Conservation (phyloP, 768 basidiomycete species). For the Arthromyces matolae region DNA sequence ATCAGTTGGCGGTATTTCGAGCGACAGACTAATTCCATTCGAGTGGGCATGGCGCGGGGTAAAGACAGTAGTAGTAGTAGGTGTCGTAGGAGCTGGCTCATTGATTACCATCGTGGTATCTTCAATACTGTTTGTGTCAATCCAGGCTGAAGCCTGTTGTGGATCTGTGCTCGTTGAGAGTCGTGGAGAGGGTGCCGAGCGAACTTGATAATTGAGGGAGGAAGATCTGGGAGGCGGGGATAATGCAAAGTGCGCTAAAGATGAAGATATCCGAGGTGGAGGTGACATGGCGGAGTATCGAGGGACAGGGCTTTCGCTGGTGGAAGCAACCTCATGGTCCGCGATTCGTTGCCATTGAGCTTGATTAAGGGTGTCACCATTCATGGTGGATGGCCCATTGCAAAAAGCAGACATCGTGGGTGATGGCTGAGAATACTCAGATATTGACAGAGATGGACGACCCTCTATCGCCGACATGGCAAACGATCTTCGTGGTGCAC, state of each 20-base stretch:
- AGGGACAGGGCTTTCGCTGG: constrained; percentile 26
- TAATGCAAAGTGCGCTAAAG: constrained; percentile 51
- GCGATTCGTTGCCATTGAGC: constrained; percentile 23
- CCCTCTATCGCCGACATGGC: constrained; percentile 46
- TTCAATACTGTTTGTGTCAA: too few relatives aligned
- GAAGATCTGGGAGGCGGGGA: constrained; percentile 51
- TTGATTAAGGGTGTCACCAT: constrained; percentile 22
- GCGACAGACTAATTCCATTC: constrained; percentile 26
- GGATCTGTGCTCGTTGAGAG: constrained; percentile 18
- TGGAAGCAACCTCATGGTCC: constrained; percentile 19
- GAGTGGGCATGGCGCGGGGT: constrained; percentile 28
- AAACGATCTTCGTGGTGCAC: constrained; percentile 41
- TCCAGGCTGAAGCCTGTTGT: constrained; percentile 11
- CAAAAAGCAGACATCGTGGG: constrained; percentile 82
- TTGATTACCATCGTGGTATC: constrained; percentile 33
- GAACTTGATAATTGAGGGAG: constrained; percentile 26
- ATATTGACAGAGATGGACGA: constrained; percentile 47
- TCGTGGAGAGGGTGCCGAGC: constrained; percentile 18
- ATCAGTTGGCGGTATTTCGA: constrained; percentile 44
- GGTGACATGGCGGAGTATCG: constrained; percentile 45
- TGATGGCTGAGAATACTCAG: constrained; percentile 67
- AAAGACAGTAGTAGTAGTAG: constrained; percentile 37
- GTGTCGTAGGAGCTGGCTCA: constrained; percentile 42
- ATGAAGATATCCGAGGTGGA: constrained; percentile 65
- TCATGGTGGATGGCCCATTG: constrained; percentile 42